Evolutionary conservation across 1,284 basidiomycete genomes (phyloP).

Genomic region (Marasmius fiardii): DNA sequence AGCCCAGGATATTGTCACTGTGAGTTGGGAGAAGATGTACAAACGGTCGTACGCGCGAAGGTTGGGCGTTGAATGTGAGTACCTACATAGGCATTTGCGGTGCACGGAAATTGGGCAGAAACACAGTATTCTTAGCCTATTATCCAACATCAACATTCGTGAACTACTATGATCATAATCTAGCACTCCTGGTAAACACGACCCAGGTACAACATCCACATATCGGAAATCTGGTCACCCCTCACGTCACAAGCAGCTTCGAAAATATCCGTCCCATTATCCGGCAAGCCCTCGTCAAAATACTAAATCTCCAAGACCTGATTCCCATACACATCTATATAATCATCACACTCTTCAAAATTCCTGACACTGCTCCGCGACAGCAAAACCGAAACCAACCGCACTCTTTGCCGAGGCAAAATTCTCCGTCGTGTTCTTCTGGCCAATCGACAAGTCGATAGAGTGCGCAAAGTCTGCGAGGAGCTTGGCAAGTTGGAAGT

Average conservation of each 20-base stretch:
- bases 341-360: conserved; percentile 12
- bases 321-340: conserved; percentile 11
- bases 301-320: conserved; percentile 13
- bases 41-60: no score
- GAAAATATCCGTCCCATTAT: background rate
- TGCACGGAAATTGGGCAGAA: no score
- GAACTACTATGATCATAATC: no score
- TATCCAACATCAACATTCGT: no score
- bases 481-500: conserved; percentile 11
- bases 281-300: background rate
- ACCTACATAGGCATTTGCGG: no score
- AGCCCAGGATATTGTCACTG: no score
- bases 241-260: background rate
- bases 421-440: conserved; percentile 13
- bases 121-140: no score
- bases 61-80: no score
- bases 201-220: background rate
- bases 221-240: background rate
- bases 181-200: conserved; percentile 1
- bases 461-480: conserved; percentile 12
- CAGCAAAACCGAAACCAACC: conserved; percentile 15
- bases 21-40: no score
- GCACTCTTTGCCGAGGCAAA: background rate
- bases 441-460: conserved; percentile 8
- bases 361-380: conserved; percentile 13